phyloP scores from a whole-genome alignment of 2,329 filamentous ascomycete species.

The Fusarium floridanum region DNA sequence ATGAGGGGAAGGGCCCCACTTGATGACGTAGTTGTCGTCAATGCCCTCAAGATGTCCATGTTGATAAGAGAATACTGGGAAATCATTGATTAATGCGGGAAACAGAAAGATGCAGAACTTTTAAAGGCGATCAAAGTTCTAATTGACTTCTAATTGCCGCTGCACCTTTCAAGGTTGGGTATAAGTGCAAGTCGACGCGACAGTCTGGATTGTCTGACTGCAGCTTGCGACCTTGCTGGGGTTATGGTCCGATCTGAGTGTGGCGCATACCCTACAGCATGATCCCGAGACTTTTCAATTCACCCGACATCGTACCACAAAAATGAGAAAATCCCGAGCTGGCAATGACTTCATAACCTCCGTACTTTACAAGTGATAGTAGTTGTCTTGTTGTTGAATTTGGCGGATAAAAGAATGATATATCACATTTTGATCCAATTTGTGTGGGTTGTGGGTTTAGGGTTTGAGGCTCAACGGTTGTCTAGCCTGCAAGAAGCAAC shows the following conservation, averaged over 20 bases:
- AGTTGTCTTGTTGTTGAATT: neutral
- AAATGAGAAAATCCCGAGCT: neutral
- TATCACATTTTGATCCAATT: neutral
- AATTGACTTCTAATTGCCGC: neutral
- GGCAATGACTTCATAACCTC: neutral
- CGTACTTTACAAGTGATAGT: neutral
- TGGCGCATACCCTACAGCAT: neutral
- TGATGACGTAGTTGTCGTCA: neutral
- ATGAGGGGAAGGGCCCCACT: neutral
- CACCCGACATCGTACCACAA: neutral
- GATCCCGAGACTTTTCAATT: neutral
- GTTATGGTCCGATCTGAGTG: neutral
- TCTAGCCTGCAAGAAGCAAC: neutral
- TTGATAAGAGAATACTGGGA: too few relatives aligned
- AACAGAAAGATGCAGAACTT: neutral
- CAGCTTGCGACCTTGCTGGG: neutral
- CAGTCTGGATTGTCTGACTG: neutral
- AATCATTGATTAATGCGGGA: neutral
- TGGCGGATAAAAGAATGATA: neutral
- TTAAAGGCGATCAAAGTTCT: neutral
- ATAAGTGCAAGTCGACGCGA: neutral
- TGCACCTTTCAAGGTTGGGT: neutral
- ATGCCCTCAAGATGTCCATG: too few relatives aligned
- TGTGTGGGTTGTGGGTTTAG: slow-evolving; percentile 5
- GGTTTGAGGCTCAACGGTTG: neutral